Percentiles rank a stretch among this genome's conserved stretches.
Conservation (phyloP, 345 rosid genomes). For the Conringia planisiliqua region DNA sequence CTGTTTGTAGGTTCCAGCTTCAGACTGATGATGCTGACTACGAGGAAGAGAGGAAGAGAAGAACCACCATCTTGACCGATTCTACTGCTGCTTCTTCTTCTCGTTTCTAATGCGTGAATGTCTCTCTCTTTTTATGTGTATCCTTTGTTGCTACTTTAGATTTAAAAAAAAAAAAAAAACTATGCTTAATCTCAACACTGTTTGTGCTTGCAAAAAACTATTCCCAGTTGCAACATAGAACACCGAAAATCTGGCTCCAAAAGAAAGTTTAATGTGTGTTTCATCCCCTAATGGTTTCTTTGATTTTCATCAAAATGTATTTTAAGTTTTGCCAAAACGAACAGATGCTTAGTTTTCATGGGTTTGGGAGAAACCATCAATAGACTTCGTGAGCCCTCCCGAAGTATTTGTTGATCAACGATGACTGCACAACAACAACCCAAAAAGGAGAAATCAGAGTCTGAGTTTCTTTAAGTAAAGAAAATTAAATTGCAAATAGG, state of each 20-base stretch:
- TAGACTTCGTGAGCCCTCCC: slow-evolving; percentile 13
- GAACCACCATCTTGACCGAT: background rate
- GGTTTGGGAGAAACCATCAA: background rate
- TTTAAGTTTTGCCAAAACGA: background rate
- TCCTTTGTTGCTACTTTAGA: background rate
- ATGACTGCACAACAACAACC: slow-evolving; percentile 3
- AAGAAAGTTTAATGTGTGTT: background rate
- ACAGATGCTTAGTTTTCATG: background rate
- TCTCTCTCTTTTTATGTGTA: background rate
- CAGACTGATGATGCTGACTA: slow-evolving; percentile 68
- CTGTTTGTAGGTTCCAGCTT: slow-evolving; percentile 65
- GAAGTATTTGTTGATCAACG: slow-evolving; percentile 13
- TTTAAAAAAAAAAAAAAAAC: background rate
- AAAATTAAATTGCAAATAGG: no score
- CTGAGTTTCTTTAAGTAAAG: background rate
- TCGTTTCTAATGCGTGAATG: slow-evolving; percentile 6
- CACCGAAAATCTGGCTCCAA: background rate
- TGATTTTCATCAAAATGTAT: background rate
- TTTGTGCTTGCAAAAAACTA: background rate
- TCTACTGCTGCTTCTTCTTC: slow-evolving; percentile 8
- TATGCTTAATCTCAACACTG: background rate
- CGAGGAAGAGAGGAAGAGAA: slow-evolving; percentile 56
- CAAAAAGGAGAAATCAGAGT: background rate
- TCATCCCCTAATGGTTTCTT: background rate
- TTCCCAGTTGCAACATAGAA: background rate